These are phyloP conservation scores for Phytopythium kandeliae DNA, from an alignment of 352 stramenopile species.

Conservation along the genomic window DNA sequence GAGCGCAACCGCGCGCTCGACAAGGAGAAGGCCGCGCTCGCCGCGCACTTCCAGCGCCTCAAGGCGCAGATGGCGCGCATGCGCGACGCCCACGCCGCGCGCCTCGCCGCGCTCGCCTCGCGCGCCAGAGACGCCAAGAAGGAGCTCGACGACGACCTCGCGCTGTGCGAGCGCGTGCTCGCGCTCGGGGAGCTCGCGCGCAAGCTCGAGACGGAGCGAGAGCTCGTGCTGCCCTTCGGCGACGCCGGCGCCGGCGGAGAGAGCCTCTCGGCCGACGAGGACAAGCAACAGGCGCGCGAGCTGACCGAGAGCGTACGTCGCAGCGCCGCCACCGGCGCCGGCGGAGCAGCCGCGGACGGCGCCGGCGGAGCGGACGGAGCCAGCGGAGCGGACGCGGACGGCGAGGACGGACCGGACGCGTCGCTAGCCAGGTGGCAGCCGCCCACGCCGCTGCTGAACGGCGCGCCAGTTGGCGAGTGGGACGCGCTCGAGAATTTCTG, in stretches of 20 bases:
- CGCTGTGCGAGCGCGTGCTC: conserved; percentile 82
- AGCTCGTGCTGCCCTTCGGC: conserved; percentile 89
- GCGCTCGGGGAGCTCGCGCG: conserved; percentile 86
- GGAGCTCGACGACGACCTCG: conserved; percentile 58
- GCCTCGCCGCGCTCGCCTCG: conserved; percentile 77
- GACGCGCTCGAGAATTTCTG: conserved; percentile 90
- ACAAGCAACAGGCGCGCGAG: conserved; percentile 59
- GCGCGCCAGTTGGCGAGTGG: conserved; percentile 61
- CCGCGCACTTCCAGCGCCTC: conserved; percentile 77
- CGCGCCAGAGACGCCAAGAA: conserved; percentile 73
- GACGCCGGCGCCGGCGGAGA: conserved; percentile 8
- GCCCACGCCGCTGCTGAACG: conserved; percentile 38
- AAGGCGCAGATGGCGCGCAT: conserved; percentile 90
- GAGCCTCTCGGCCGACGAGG: conserved; percentile 24
- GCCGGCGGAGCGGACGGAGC: neutral
- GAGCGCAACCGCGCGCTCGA: conserved; percentile 87
- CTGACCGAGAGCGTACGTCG: conserved; percentile 58
- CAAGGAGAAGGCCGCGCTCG: conserved; percentile 87
- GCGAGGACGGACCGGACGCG: conserved; percentile 30
- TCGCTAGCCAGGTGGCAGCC: conserved; percentile 40
- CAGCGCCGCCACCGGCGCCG: conserved; percentile 19
- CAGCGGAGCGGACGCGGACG: neutral
- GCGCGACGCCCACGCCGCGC: conserved; percentile 74
- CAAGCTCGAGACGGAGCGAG: conserved; percentile 90
- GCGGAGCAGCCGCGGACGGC: conserved; percentile 2